Evolutionary conservation across 2,329 filamentous ascomycete species (phyloP).

Genomic region (Colletotrichum sp.): DNA sequence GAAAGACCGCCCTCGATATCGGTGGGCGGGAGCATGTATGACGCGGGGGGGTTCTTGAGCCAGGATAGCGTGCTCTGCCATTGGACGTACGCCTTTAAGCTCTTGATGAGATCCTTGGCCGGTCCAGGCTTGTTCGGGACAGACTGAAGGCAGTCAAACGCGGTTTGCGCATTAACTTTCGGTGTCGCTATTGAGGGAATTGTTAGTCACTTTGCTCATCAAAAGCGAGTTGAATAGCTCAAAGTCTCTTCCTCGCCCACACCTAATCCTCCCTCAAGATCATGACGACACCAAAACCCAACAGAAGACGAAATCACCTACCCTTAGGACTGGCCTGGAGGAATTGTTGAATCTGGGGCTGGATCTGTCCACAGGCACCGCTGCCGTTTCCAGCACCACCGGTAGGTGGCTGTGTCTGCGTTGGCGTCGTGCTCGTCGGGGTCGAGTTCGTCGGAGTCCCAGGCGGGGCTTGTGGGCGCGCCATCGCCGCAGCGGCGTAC

Average conservation of each 20-base stretch:
- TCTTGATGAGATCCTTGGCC: conserved; percentile 38
- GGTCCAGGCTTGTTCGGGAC: conserved; percentile 41
- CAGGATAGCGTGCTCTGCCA: conserved; percentile 54
- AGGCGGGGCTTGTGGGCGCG: neutral
- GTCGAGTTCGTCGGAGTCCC: neutral
- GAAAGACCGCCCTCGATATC: conserved; percentile 53
- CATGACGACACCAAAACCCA: neutral
- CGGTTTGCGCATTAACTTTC: conserved; percentile 39
- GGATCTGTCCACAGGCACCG: conserved; percentile 4
- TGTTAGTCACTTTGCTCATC: neutral
- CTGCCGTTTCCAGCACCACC: neutral
- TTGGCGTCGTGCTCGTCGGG: neutral
- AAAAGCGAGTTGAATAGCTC: neutral
- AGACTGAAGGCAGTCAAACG: conserved; percentile 40
- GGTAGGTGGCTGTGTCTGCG: neutral
- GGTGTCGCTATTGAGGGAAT: conserved; percentile 25
- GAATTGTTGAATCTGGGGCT: neutral
- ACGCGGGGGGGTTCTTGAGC: conserved; percentile 55
- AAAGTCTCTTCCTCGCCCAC: neutral
- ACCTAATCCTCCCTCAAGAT: neutral
- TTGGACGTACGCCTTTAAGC: conserved; percentile 45
- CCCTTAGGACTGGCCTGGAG: conserved; percentile 11
- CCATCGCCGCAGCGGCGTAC: conserved; percentile 9
- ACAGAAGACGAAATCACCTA: neutral
- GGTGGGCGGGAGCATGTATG: conserved; percentile 52